phyloP scores from a whole-genome alignment of 139 green algal genomes.

The Astrephomene gubernaculifera region DNA sequence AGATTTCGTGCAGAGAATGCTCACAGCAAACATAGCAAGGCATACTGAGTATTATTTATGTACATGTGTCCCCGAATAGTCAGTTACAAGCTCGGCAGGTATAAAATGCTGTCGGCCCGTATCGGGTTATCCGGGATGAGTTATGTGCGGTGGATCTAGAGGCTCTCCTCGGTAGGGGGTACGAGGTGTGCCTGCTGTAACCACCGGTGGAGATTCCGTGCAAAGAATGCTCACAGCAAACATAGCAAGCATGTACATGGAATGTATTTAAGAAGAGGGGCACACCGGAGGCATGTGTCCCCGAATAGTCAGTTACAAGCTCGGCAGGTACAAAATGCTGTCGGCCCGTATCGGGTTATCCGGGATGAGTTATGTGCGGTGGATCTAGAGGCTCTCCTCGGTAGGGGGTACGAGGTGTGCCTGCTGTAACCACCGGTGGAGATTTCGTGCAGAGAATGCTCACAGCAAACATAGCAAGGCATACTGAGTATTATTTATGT shows the following conservation, averaged over 20 bases:
- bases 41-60: too few species aligned
- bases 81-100: slow-evolving; percentile 15
- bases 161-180: slow-evolving; percentile 7
- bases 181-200: slow-evolving; percentile 38
- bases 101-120: slow-evolving; percentile 17
- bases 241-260: too few species aligned
- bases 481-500: too few species aligned
- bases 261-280: too few species aligned
- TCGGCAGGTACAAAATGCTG: not conserved
- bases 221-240: too few species aligned
- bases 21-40: not conserved
- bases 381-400: not conserved
- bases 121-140: slow-evolving; percentile 22
- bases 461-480: not conserved
- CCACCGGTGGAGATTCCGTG: not conserved
- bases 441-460: not conserved
- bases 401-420: slow-evolving; percentile 4
- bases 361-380: not conserved
- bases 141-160: slow-evolving; percentile 37
- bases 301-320: too few species aligned
- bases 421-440: not conserved
- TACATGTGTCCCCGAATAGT: slow-evolving; percentile 23
- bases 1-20: not conserved
- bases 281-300: too few species aligned
- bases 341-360: slow-evolving; percentile 1